Evolutionary conservation across 1,139 yeast genomes (phyloP), one percentile per base, ranked within the genome.

Genomic region (Suhomyces atakaporum): DNA sequence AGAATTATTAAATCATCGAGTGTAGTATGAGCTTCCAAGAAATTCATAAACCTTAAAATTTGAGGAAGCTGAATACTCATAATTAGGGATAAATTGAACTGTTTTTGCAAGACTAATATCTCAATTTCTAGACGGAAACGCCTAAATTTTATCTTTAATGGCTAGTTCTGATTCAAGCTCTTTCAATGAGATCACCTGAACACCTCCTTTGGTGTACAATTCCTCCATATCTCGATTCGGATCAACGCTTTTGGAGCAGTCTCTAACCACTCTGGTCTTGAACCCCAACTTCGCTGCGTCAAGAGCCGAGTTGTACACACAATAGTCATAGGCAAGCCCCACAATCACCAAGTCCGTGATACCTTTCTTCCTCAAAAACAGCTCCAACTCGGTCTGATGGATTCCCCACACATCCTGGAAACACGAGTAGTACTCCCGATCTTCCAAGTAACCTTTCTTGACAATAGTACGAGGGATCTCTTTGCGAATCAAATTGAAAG

Each of bases 391-490:
- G 0, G 97, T 89, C 31, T 77, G 67, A 50, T 84, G 82, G 22
- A 76, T 50, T 16, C 78, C 74, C 94, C 96, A 87, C 19, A 78
- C 71, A 57, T 90, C 97, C 37, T 73, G 67, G 56, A 90, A 89
- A 26, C 95, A 90, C n/a, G 96, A 87, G 54, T 89, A 90, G 58
- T 83, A 88, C 54, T 90, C 97, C 15, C 94, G 62, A 49, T 86
- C 90, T 16, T 63, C 63, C 21, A 82, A 58, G 41, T 69, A 73
- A 0, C 97, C 97, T 60, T 90, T 90, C 40, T 70, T 69, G 5
- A 90, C 79, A 2, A 78, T 58, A 0, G 63, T 49, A 29, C 58
- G 59, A 2, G 75, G 70, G 5, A 58, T 46, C 5, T 13, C 23
- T 1, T 49, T 47, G 19, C 44, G 44, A 11, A 62, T 31, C 33